Base-by-base conservation (phyloP, 108 stramenopile species). In the Cyclotella kingstonii region DNA sequence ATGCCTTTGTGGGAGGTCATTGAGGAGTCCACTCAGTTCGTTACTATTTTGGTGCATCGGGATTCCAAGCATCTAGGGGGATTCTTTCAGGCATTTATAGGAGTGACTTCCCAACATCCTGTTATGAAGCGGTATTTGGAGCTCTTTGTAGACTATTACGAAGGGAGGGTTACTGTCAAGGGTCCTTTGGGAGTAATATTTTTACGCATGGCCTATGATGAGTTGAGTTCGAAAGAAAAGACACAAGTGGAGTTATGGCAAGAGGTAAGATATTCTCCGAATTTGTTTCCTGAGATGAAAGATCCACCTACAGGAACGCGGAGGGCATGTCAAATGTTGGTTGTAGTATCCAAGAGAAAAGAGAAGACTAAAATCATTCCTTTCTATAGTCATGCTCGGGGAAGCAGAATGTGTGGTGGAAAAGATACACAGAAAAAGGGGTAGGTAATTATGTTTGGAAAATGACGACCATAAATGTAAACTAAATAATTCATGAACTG, bases 81-180 rank as follows among this genome's bases (percentile, higher is more conserved):
- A 12, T 91, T 91, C 77, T 91, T 91, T 50, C 90, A 91, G 62
- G 90, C 90, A 11, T 86, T 91, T 57, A 75, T 88, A 2, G 90
- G 83, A 5, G 64, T 79, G 17, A 76, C 76, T 5, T 70, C 73
- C 1, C 9, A 59, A 1, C 76, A 81, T 62, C 69, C 76, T 17
- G 69, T 88, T 18, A 41, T 91, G 45, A 46, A 70, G 27, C 67
- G 80, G 5, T 91, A 91, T 60, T 56, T 91, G 48, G 79, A 86
- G 41, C 53, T 87, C 43, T 91, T 91, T 59, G 60, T 81, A 41
- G 54, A 71, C 17, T 82, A 87, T 55, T 87, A 87, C 54, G 64
- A 76, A 29, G 83, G 81, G 1, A 73, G 44, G 27, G 27, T 83
- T 6, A 33, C 44, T 8, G 66, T 84, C 0, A 44, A 69, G 21